phyloP scores from a whole-genome alignment of 1,284 basidiomycete species.

The Ustilago bromivora region DNA sequence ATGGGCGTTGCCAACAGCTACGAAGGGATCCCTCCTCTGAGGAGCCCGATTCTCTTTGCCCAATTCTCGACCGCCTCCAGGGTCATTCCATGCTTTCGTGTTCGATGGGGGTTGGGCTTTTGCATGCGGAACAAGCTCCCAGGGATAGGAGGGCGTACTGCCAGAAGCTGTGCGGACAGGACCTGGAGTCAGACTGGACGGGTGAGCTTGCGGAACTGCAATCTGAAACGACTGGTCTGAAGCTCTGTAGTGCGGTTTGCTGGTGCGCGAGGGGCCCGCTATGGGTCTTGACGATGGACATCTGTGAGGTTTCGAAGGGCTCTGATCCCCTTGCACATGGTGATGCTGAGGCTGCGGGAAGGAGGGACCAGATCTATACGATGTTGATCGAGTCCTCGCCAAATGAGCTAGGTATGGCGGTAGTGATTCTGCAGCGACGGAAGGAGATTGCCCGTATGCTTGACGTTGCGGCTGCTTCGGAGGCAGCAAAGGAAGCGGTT shows the following conservation, averaged over 20 bases:
- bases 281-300: no score
- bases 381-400: background rate
- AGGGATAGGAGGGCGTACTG: conserved; percentile 13
- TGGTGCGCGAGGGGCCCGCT: background rate
- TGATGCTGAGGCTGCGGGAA: conserved; percentile 6
- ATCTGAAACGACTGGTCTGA: background rate
- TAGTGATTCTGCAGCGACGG: conserved; percentile 3
- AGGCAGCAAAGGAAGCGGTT: no score
- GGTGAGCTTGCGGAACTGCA: conserved; percentile 4
- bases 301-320: background rate
- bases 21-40: no score
- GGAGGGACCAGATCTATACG: background rate
- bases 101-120: background rate
- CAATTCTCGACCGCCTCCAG: background rate
- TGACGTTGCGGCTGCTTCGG: no score
- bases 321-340: background rate
- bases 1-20: background rate
- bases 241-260: background rate
- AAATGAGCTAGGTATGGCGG: conserved; percentile 31
- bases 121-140: conserved; percentile 36
- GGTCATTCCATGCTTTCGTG: background rate
- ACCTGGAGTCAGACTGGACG: conserved; percentile 15
- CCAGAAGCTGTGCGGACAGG: background rate
- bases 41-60: background rate
- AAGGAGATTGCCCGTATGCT: no score